Percentiles rank a stretch among this genome's conserved stretches.
Evolutionary conservation across 495 filamentous ascomycete genomes (phyloP).

Genomic region (Umbilicaria muhlenbergii): DNA sequence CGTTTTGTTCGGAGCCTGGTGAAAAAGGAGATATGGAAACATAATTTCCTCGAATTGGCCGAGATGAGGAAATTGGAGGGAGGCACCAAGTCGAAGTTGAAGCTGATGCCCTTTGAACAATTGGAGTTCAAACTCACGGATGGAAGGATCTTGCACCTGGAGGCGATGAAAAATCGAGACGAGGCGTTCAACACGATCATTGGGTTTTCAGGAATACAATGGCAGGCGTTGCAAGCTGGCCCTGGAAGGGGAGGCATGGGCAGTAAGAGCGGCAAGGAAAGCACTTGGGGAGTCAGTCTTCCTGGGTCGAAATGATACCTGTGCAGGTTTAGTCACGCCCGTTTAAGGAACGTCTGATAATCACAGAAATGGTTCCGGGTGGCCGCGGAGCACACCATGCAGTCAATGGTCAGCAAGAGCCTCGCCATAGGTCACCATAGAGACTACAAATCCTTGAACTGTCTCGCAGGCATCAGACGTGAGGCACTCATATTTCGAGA

Average conservation of each 20-base stretch:
- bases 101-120: constrained; percentile 7
- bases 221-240: constrained; percentile 10
- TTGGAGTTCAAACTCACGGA: constrained; percentile 15
- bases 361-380: background rate
- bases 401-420: too few relatives aligned
- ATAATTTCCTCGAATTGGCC: constrained; percentile 15
- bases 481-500: too few relatives aligned
- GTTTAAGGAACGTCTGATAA: background rate
- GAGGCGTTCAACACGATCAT: constrained; percentile 24
- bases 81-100: constrained; percentile 8
- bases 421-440: too few relatives aligned
- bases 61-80: constrained; percentile 19
- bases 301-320: background rate
- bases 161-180: constrained; percentile 19
- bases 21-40: constrained; percentile 16
- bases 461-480: too few relatives aligned
- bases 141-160: constrained; percentile 9
- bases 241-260: too few relatives aligned
- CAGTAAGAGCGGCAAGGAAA: background rate
- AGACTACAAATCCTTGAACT: too few relatives aligned
- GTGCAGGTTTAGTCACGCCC: too few relatives aligned
- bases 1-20: constrained; percentile 10
- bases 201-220: constrained; percentile 18
- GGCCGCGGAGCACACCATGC: too few relatives aligned
- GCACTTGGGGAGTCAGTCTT: background rate